Base-by-base conservation (phyloP, 2,329 filamentous ascomycete species). In the Calonectria naviculata region DNA sequence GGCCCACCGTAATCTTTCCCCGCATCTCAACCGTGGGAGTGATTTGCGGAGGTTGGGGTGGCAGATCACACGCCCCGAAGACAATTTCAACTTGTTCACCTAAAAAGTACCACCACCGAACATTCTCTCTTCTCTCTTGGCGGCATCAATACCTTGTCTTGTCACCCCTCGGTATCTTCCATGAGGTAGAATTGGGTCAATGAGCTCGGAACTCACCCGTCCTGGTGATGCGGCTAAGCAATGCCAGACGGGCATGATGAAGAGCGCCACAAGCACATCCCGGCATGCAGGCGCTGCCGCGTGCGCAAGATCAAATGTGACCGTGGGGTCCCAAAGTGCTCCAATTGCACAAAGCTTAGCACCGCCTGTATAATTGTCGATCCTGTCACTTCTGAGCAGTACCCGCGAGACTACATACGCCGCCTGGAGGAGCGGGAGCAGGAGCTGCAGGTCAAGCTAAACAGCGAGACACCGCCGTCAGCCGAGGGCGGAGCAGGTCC, bases 251-350 rank as follows among this genome's bases (percentile, higher is more conserved):
- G 41, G 29, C 60, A 58, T 12, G 68, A 70, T 19, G 62, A 65
- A 17, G 68, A 63, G n/a, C 64, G 56, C 26, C 41, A 41, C 52
- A 71, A 58, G 47, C 68, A 56, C 41, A 52, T 81, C 81, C 64
- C 71, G 81, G 93, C 94, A 17, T 96, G 94, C 81, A 90, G 95
- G 28, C 87, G 93, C 65, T 97, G 94, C 81, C 89, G 94, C 74
- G 92, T 91, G 79, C 88, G 94, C 76, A 97, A 97, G 83, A 84
- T 97, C 74, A 92, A 92, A 82, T 97, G 95, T 83, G 94, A 97
- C 83, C 93, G 94, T 41, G 85, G 85, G 41, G 92, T 91, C 77
- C 94, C 94, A n/a, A 89, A 89, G 42, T 97, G 95, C 79, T 89
- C 90, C 38, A 95, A 94, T 26, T 97, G 95, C 81, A 87, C 89